Base-by-base conservation (phyloP, 306 rosid genomes). In the Cicer yamashitae region DNA sequence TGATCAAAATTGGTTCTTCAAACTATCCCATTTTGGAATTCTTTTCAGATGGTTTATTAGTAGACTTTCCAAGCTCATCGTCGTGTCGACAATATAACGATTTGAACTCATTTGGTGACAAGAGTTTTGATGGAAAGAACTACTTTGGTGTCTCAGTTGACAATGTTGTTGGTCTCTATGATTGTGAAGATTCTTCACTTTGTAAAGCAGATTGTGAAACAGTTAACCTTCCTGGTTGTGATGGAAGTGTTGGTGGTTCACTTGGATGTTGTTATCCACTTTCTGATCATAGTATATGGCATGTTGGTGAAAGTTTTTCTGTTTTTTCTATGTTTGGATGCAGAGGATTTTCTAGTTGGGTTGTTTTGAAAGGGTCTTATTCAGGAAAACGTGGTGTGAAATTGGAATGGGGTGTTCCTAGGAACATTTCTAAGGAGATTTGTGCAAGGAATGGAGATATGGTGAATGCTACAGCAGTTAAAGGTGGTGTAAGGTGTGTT, bases 311-410 rank as follows among this genome's bases (percentile, higher is more conserved):
- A 15, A 89, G 84, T 3, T 89, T 94, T 70, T 86, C 96, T 0
- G 85, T 87, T 50, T 94, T 94, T 67, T 82, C 91, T 34, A 82
- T 85, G 77, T 88, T 81, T 76, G 99, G 99, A 40, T 94, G 99
- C 85, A 86, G 99, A 60, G 99, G 99, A 9, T 83, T 91, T 77
- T 87, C 96, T 48, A 92, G 99, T 79, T 94, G 99, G 99, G 91
- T 83, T 60, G 88, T 90, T 60, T 7, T 74, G 52, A 52, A 88
- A 64, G 93, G 91, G 7, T 73, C 92, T 18, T 89, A 75, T 83
- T 65, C 76, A 1, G 97, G 97, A 9, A 92, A 82, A 77, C 82
- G 96, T 11, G 99, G 99, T 40, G 89, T 94, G 1, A 94, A 90
- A 77, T 63, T 92, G 88, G 99, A 94, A 82, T 94, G 94, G 97